Percentiles rank a stretch among this genome's conserved stretches.
Conservation (phyloP, 176 grass and related monocot genomes). For the Zizania latifolia region DNA sequence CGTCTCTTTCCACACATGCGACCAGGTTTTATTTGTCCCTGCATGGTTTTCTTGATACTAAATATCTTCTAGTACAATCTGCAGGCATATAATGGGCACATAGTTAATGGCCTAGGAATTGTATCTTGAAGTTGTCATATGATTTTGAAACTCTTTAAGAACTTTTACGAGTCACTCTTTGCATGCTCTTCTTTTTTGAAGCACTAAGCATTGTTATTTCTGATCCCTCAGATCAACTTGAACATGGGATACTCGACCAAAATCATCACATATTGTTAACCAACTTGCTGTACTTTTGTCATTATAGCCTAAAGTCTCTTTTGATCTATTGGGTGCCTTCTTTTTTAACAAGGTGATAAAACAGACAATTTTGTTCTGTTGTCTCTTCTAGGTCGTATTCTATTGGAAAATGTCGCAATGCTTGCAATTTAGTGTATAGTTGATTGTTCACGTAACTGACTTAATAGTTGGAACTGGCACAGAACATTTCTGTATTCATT, state of each 20-base stretch:
- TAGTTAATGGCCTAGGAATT: neutral
- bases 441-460: neutral
- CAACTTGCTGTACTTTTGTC: neutral
- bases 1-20: too few species aligned
- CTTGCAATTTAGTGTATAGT: neutral
- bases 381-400: neutral
- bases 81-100: neutral
- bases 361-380: neutral
- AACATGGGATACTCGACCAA: neutral
- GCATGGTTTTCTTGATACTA: neutral
- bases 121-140: neutral
- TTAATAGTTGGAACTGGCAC: neutral
- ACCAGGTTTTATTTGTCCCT: too few species aligned
- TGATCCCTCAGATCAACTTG: neutral
- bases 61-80: neutral
- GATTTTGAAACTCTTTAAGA: neutral
- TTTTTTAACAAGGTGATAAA: neutral
- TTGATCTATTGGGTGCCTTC: neutral
- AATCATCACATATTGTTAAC: neutral
- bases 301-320: neutral
- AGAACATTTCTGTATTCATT: neutral
- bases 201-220: neutral
- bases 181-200: neutral
- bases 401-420: neutral
- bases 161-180: neutral